phyloP scores from a whole-genome alignment of 1,284 basidiomycete genomes.

The Papiliotrema nemorosa region DNA sequence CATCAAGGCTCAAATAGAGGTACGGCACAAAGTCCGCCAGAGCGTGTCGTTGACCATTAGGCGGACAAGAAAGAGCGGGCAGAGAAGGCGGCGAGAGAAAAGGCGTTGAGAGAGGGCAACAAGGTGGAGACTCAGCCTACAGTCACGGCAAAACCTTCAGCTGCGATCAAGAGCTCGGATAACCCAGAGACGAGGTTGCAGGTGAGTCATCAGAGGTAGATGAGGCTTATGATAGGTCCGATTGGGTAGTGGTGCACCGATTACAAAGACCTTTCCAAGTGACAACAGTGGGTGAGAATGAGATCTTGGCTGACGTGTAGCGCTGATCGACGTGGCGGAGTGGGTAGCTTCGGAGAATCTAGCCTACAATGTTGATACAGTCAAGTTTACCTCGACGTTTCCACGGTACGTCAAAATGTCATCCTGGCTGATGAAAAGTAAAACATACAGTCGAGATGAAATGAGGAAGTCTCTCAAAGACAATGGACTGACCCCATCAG shows the following conservation, averaged over 20 bases:
- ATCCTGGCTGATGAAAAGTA: slow-evolving; percentile 23
- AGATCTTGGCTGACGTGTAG: slow-evolving; percentile 47
- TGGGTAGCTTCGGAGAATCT: slow-evolving; percentile 72
- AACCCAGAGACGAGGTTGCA: slow-evolving; percentile 77
- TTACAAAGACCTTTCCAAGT: slow-evolving; percentile 73
- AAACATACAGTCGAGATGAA: slow-evolving; percentile 41
- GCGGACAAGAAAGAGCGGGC: slow-evolving; percentile 85
- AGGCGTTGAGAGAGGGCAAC: slow-evolving; percentile 74
- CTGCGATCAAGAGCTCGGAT: slow-evolving; percentile 62
- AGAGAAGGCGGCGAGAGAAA: slow-evolving; percentile 79
- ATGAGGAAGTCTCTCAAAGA: slow-evolving; percentile 46
- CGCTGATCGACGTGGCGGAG: slow-evolving; percentile 78
- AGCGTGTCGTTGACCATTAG: slow-evolving; percentile 15
- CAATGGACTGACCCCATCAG: slow-evolving; percentile 49
- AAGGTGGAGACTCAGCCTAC: slow-evolving; percentile 30
- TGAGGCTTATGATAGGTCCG: slow-evolving; percentile 58
- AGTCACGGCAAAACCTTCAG: slow-evolving; percentile 44
- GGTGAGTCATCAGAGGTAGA: slow-evolving; percentile 20
- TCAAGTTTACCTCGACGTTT: slow-evolving; percentile 73
- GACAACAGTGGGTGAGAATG: slow-evolving; percentile 47
- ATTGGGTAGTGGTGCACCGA: slow-evolving; percentile 70
- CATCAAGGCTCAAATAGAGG: slow-evolving; percentile 85
- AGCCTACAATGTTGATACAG: slow-evolving; percentile 66
- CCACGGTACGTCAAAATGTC: slow-evolving; percentile 70
- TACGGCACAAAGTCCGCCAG: slow-evolving; percentile 6